Base-by-base conservation (phyloP, 2,329 filamentous ascomycete species). In the Fusarium sp. region DNA sequence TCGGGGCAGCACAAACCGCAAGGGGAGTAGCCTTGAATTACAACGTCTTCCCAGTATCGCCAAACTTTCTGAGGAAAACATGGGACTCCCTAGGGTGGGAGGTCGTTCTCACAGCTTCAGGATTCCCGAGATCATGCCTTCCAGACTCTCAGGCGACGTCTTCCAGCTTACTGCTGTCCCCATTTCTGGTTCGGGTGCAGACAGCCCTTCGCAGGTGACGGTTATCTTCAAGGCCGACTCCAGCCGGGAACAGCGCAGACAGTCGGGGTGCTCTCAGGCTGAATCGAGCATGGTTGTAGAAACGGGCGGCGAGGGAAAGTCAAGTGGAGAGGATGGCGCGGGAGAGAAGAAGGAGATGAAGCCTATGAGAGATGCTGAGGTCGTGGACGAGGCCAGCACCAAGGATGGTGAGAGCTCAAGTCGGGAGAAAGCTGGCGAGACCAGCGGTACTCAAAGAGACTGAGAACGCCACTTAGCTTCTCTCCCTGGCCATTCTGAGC, bases 61-160 rank as follows among this genome's bases (percentile, higher is more conserved):
- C 14, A 57, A 42, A 5, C 14, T 60, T 27, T 13, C 12, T 13
- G 4, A 13, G 18, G 30, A 25, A 7, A 8, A 2, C 12, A 46
- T 10, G 5, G 41, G 20, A 3, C 32, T 34, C 13, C 47, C 21
- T n/a, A 28, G 13, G 21, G n/a, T 59, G 12, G 13, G 16, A 10
- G 27, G 14, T 9, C 47, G 59, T 30, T 28, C 59, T 41, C 30
- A 30, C 7, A n/a, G 46, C 21, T 63, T 63, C 32, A 32, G 46
- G 12, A 32, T 63, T 47, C 59, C 55, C 10, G 46, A 34, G 20
- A 59, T 49, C 8, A 4, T 60, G 14, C 27, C 47, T 23, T 20
- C 32, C 7, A 16, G 6, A 53, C 41, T 16, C 21, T 16, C 25
- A 8, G 14, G 40, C 14, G 16, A 23, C 4, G 60, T 23, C 14